Conservation (phyloP, 495 filamentous ascomycete genomes). For the Cercophora newfieldiana region DNA sequence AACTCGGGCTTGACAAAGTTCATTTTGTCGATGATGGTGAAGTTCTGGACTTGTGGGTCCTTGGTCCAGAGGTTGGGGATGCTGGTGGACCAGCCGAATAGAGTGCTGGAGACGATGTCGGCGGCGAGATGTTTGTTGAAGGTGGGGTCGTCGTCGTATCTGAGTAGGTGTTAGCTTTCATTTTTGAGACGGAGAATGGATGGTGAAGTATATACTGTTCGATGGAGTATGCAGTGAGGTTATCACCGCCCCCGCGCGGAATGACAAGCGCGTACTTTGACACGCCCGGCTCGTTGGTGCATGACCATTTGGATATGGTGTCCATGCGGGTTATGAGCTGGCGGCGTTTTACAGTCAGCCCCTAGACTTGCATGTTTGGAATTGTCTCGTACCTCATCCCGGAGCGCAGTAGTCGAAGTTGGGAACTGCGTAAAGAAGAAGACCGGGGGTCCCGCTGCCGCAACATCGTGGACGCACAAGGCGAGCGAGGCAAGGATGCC, state of each 20-base stretch:
- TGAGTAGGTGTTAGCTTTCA: neutral
- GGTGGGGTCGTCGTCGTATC: conserved; percentile 16
- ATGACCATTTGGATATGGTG: conserved; percentile 17
- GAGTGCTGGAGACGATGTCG: conserved; percentile 4
- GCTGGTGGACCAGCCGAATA: conserved; percentile 10
- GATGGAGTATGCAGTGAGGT: conserved; percentile 17
- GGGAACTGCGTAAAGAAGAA: conserved; percentile 15
- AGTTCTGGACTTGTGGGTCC: conserved; percentile 16
- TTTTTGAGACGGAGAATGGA: neutral
- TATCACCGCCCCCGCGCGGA: conserved; percentile 17
- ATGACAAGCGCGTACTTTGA: conserved; percentile 16
- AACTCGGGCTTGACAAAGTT: conserved; percentile 19
- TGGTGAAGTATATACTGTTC: conserved; percentile 4
- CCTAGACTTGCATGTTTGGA: neutral
- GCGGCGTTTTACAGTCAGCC: neutral
- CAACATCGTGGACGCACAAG: neutral
- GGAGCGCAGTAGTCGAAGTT: conserved; percentile 15
- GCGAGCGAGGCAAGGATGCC: conserved; percentile 1
- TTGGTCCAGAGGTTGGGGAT: conserved; percentile 11
- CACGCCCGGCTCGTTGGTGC: conserved; percentile 17
- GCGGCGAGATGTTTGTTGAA: conserved; percentile 15
- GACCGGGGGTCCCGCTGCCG: conserved; percentile 12
- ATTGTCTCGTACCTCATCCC: conserved; percentile 9
- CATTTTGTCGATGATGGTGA: conserved; percentile 10
- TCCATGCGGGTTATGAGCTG: conserved; percentile 17